A percentile compares a stretch with the other conserved stretches of the same genome.
These are phyloP conservation scores for Magnaporthiopsis rhizophila DNA, from an alignment of 2,329 filamentous ascomycete species.

Conservation along the genomic window DNA sequence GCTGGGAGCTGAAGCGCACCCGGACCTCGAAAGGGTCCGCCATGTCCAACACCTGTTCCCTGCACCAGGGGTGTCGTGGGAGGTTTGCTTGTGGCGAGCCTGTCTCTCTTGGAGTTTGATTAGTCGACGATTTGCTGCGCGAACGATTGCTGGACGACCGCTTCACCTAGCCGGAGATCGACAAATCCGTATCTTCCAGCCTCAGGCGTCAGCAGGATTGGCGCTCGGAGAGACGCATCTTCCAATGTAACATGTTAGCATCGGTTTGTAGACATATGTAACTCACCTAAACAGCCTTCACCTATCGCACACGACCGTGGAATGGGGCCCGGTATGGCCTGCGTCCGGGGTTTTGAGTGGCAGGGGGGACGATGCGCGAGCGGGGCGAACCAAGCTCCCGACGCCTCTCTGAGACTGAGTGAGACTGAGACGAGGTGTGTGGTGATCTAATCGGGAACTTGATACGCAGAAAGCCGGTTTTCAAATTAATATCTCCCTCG, in stretches of 20 bases:
- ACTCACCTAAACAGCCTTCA: neutral
- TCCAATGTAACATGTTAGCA: too few relatives aligned
- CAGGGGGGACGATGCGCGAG: neutral
- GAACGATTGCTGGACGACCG: neutral
- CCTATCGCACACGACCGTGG: neutral
- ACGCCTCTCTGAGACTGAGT: neutral
- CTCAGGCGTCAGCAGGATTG: neutral
- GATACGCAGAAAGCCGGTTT: neutral
- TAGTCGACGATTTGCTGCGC: neutral
- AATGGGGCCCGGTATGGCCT: neutral
- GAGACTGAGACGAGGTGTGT: neutral
- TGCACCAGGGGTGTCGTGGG: neutral
- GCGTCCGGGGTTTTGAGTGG: neutral
- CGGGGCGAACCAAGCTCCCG: neutral
- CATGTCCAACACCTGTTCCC: slow-evolving; percentile 28
- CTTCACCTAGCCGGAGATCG: neutral
- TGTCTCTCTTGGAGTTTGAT: neutral
- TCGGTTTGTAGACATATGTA: neutral
- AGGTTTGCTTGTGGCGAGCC: neutral
- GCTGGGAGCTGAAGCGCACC: slow-evolving; percentile 87
- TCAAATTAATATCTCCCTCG: neutral
- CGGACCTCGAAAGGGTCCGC: slow-evolving; percentile 94
- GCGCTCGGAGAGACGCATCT: too few relatives aligned
- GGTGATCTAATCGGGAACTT: neutral
- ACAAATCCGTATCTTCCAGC: neutral